Conservation (phyloP, 2,329 filamentous ascomycete genomes). For the Xylariaceae sp. region DNA sequence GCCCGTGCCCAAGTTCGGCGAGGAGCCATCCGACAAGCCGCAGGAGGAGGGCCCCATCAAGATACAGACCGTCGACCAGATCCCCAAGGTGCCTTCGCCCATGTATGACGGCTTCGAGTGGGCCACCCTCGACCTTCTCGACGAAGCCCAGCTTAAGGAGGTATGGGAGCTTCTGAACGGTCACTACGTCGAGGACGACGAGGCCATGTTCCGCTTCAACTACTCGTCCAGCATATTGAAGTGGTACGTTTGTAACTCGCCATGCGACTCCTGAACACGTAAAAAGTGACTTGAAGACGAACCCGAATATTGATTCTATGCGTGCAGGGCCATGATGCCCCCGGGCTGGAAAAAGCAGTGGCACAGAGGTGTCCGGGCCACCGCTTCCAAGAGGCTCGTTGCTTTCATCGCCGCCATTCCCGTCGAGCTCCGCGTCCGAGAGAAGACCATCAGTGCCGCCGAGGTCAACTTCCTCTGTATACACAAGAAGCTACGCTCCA, state of each 20-base stretch:
- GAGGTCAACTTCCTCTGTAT: constrained; percentile 99
- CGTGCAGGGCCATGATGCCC: constrained; percentile 80
- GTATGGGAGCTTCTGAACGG: constrained; percentile 87
- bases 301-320: no score
- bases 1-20: constrained; percentile 81
- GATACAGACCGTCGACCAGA: constrained; percentile 70
- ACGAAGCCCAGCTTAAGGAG: constrained; percentile 77
- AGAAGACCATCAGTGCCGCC: constrained; percentile 69
- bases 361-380: constrained; percentile 89
- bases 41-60: constrained; percentile 80
- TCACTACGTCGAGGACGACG: constrained; percentile 96
- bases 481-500: constrained; percentile 94
- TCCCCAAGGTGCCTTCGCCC: constrained; percentile 71
- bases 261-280: background rate
- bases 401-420: constrained; percentile 96
- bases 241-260: constrained; percentile 57
- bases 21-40: constrained; percentile 46
- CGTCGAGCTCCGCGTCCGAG: constrained; percentile 73
- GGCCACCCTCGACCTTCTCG: constrained; percentile 81
- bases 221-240: constrained; percentile 86
- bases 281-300: no score
- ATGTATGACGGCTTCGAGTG: constrained; percentile 87
- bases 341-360: constrained; percentile 92
- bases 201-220: constrained; percentile 96
- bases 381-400: constrained; percentile 79